Percentiles rank a stretch among this genome's conserved stretches.
Conservation (phyloP, 169 alveolate genomes). For the Cystoisospora suis region DNA sequence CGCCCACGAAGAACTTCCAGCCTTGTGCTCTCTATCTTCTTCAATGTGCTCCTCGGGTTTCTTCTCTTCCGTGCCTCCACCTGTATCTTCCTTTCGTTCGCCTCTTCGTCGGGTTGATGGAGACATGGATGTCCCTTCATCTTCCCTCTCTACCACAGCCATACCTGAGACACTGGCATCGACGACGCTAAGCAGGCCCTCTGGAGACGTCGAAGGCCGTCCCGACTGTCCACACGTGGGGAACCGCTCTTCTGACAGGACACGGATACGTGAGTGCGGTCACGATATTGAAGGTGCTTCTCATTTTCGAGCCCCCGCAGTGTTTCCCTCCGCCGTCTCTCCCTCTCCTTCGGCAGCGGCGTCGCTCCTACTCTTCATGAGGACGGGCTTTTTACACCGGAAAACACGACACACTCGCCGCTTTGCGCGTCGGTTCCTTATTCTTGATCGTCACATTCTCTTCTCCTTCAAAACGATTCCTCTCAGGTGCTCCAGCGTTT, state of each 20-base stretch:
- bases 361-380: slow-evolving; percentile 7
- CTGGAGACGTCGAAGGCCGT: neutral
- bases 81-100: too few relatives aligned
- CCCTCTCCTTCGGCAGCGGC: slow-evolving; percentile 18
- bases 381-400: slow-evolving; percentile 56
- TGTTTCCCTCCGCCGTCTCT: neutral
- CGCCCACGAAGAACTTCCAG: too few relatives aligned
- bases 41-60: too few relatives aligned
- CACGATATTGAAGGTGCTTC: too few relatives aligned
- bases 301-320: neutral
- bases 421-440: slow-evolving; percentile 38
- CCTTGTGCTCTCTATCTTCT: too few relatives aligned
- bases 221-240: neutral
- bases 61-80: too few relatives aligned
- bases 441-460: slow-evolving; percentile 22
- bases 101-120: too few relatives aligned
- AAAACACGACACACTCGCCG: slow-evolving; percentile 43
- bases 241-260: neutral
- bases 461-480: slow-evolving; percentile 44
- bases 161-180: too few relatives aligned
- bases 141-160: too few relatives aligned
- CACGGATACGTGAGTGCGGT: neutral
- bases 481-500: slow-evolving; percentile 1
- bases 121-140: too few relatives aligned
- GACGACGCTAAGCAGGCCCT: too few relatives aligned